phyloP scores from a whole-genome alignment of 371 early-diverging fungal species.

The Mucor irregularis region DNA sequence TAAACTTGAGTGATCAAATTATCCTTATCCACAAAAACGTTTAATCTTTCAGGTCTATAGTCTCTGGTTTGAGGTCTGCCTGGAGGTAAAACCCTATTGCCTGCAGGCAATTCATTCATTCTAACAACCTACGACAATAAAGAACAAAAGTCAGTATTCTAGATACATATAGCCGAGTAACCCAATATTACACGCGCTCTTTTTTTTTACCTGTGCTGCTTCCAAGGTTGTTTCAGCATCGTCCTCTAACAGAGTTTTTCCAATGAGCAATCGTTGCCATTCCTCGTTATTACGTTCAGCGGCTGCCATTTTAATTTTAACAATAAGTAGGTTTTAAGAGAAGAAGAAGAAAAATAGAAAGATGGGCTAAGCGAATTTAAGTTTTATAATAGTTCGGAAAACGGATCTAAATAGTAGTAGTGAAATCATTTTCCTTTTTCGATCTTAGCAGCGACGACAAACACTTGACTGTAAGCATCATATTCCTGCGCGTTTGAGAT shows the following conservation, averaged over 20 bases:
- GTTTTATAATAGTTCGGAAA: too few species aligned
- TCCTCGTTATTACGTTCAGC: not conserved
- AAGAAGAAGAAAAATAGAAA: not conserved
- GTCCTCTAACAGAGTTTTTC: constrained; percentile 1
- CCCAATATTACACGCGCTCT: too few species aligned
- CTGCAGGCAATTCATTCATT: constrained; percentile 30
- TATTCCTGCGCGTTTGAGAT: too few species aligned
- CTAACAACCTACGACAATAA: constrained; percentile 7
- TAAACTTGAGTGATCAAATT: constrained; percentile 19
- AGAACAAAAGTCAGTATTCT: not conserved
- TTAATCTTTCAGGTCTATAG: constrained; percentile 36
- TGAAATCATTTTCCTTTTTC: too few species aligned
- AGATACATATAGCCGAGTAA: not conserved
- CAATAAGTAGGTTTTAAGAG: not conserved
- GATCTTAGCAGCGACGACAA: not conserved
- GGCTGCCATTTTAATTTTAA: not conserved
- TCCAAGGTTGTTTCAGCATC: not conserved
- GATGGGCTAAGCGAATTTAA: too few species aligned
- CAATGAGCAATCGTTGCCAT: constrained; percentile 6
- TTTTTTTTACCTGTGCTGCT: not conserved
- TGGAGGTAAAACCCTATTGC: constrained; percentile 28
- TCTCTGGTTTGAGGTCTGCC: constrained; percentile 34
- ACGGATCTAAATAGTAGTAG: too few species aligned
- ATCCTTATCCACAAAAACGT: constrained; percentile 31
- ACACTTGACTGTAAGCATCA: not conserved